Evolutionary conservation across 176 grass and related monocot species (phyloP).

Genomic region (Tillandsia fasciculata): DNA sequence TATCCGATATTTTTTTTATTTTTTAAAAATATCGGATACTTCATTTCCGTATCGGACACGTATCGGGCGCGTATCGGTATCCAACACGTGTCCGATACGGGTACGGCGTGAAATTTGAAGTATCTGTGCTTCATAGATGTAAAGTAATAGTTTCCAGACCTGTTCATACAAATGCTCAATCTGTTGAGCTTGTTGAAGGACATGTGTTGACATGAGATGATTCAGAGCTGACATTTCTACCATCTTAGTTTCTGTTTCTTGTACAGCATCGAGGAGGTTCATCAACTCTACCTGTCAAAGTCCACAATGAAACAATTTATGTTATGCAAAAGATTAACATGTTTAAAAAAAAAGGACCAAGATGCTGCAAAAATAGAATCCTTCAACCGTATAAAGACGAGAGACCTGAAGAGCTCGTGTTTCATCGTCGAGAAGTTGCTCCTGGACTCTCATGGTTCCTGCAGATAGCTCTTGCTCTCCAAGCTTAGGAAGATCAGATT

Average conservation of each 20-base stretch:
- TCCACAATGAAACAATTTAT: background rate
- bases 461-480: slow-evolving; percentile 44
- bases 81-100: too few species aligned
- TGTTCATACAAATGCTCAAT: slow-evolving; percentile 86
- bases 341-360: slow-evolving; percentile 2
- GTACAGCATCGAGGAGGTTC: slow-evolving; percentile 66
- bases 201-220: slow-evolving; percentile 94
- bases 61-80: too few species aligned
- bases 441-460: slow-evolving; percentile 53
- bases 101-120: too few species aligned
- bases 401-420: slow-evolving; percentile 66
- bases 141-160: slow-evolving; percentile 31
- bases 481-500: slow-evolving; percentile 44
- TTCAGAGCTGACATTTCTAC: slow-evolving; percentile 94
- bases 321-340: background rate
- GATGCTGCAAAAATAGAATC: background rate
- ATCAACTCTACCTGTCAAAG: slow-evolving; percentile 63
- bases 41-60: too few species aligned
- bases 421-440: slow-evolving; percentile 88
- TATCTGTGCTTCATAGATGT: background rate
- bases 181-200: slow-evolving; percentile 82
- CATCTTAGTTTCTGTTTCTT: slow-evolving; percentile 98
- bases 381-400: background rate
- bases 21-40: too few species aligned
- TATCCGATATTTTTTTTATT: too few species aligned